phyloP scores from a whole-genome alignment of 192 early-diverging fungal genomes.

The Allomyces macrogynus region DNA sequence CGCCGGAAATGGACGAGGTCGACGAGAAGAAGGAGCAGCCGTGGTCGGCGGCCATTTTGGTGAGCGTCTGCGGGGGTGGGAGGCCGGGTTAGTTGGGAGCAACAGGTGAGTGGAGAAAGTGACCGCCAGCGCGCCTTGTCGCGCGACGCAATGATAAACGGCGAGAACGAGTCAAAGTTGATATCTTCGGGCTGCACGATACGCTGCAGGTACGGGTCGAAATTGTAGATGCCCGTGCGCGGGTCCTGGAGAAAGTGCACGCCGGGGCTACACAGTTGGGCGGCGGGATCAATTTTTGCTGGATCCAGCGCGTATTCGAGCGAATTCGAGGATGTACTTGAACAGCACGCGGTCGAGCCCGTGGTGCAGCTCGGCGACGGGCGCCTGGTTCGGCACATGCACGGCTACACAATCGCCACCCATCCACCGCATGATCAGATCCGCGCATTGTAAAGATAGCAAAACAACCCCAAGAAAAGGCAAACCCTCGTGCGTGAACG shows the following conservation, averaged over 20 bases:
- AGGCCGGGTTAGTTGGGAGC: too few relatives aligned
- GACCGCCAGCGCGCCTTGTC: conserved; percentile 20
- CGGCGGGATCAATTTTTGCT: background rate
- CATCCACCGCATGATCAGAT: too few relatives aligned
- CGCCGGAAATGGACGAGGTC: conserved; percentile 68
- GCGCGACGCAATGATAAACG: conserved; percentile 58
- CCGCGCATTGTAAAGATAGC: too few relatives aligned
- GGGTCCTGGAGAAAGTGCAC: conserved; percentile 64
- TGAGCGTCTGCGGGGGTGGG: conserved; percentile 8
- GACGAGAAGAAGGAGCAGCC: conserved; percentile 50
- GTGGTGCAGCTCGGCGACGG: conserved; percentile 25
- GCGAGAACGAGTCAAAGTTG: conserved; percentile 54
- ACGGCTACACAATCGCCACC: too few relatives aligned
- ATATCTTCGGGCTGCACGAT: conserved; percentile 64
- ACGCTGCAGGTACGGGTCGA: conserved; percentile 53
- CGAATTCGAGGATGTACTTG: conserved; percentile 17
- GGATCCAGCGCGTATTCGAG: background rate
- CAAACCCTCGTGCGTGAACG: too few relatives aligned
- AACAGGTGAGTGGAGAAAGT: too few relatives aligned
- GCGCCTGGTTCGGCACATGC: conserved; percentile 5
- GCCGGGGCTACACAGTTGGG: conserved; percentile 39
- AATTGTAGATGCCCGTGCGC: conserved; percentile 51
- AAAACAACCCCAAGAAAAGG: too few relatives aligned
- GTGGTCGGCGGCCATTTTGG: conserved; percentile 22
- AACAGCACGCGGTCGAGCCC: conserved; percentile 44